A percentile compares a stretch with the other conserved stretches of the same genome.
Evolutionary conservation across 2,329 filamentous ascomycete genomes (phyloP).

Genomic region (Pseudogymnoascus sp.): DNA sequence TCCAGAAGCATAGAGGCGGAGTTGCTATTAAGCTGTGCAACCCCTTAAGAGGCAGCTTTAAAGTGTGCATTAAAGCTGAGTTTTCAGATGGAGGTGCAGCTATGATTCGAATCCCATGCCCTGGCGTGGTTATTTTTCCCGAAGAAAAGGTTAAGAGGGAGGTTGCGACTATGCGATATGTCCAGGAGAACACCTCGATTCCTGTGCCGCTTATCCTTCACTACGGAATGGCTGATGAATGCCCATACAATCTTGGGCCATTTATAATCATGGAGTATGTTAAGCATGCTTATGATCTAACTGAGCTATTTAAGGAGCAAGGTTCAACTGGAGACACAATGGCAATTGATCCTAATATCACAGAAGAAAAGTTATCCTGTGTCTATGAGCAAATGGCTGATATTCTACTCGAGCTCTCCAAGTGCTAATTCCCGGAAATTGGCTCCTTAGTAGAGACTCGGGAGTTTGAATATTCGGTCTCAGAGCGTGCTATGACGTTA

Average conservation of each 20-base stretch:
- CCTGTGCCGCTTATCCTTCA: conserved; percentile 21
- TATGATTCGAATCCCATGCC: conserved; percentile 12
- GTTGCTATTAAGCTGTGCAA: not conserved
- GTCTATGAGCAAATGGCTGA: conserved; percentile 16
- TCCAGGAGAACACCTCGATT: conserved; percentile 19
- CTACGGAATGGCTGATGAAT: conserved; percentile 15
- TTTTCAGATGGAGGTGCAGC: not conserved
- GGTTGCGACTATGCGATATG: conserved; percentile 20
- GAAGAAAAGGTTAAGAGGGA: conserved; percentile 23
- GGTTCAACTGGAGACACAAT: conserved; percentile 11
- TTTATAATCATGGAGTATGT: conserved; percentile 32
- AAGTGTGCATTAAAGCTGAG: not conserved
- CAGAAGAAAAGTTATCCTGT: conserved; percentile 10
- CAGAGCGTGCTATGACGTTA: conserved; percentile 13
- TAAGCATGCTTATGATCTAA: conserved; percentile 19
- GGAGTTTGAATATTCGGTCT: conserved; percentile 9
- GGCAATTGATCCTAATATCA: conserved; percentile 16
- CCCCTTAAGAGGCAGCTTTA: not conserved
- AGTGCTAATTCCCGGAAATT: conserved; percentile 15
- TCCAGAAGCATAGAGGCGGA: not conserved
- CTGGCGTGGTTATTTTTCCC: conserved; percentile 10
- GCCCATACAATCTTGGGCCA: conserved; percentile 21
- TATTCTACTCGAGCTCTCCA: conserved; percentile 13
- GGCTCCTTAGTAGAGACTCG: conserved; percentile 12
- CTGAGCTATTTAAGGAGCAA: conserved; percentile 19